These are phyloP conservation scores for Gastrolobium villosum DNA, from an alignment of 306 rosid species.

Conservation along the genomic window DNA sequence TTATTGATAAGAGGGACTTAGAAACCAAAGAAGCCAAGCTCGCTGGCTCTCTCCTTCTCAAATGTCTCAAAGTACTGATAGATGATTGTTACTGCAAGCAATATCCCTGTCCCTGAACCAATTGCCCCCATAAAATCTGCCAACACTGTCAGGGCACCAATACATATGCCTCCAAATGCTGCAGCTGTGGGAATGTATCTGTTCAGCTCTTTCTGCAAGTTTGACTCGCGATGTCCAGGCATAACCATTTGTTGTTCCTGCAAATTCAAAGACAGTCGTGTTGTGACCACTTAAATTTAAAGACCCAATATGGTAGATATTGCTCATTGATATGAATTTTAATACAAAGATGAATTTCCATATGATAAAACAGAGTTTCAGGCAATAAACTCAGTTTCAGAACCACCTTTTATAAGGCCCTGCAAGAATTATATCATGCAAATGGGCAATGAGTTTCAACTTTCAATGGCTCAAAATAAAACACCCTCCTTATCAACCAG, in stretches of 20 bases:
- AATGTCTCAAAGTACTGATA: constrained; percentile 93
- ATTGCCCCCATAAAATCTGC: constrained; percentile 98
- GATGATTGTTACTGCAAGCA: constrained; percentile 92
- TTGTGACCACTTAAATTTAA: constrained; percentile 7
- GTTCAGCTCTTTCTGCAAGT: constrained; percentile 87
- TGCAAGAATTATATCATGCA: constrained; percentile 17
- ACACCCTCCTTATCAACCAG: constrained; percentile 15
- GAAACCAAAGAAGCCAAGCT: constrained; percentile 94
- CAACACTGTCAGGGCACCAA: constrained; percentile 89
- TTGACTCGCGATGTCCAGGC: constrained; percentile 95
- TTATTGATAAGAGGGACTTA: constrained; percentile 40
- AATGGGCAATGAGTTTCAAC: neutral
- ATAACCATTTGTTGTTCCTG: constrained; percentile 99
- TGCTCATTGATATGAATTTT: neutral
- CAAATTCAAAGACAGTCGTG: constrained; percentile 31
- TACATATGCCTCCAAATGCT: constrained; percentile 92
- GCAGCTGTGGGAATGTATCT: constrained; percentile 96
- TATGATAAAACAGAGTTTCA: neutral
- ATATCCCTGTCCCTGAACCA: constrained; percentile 91
- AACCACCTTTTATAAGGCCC: neutral
- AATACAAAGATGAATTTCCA: neutral
- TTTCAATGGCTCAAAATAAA: neutral
- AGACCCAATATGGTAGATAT: neutral
- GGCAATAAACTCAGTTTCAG: constrained; percentile 2
- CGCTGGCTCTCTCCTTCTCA: constrained; percentile 90